A percentile compares a stretch with the other conserved stretches of the same genome.
Conservation (phyloP, 192 early-diverging fungal species). For the Coemansia furcata region DNA sequence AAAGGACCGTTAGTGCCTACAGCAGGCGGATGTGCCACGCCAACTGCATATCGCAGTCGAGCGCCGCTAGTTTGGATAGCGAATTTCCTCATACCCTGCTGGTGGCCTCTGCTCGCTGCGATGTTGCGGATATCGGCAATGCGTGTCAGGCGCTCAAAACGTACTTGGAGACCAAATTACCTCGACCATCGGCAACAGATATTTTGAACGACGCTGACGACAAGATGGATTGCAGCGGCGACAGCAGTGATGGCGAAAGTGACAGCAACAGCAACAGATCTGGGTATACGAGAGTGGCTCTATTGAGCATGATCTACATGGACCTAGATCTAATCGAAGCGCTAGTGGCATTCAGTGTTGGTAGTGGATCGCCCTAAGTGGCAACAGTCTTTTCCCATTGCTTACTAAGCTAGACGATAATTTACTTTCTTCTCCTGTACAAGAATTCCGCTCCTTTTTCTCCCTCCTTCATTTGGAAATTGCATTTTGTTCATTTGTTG, state of each 20-base stretch:
- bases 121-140: background rate
- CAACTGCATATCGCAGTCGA: background rate
- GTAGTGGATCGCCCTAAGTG: background rate
- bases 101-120: background rate
- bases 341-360: background rate
- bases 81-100: background rate
- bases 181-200: background rate
- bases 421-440: background rate
- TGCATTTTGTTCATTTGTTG: background rate
- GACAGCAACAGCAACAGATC: background rate
- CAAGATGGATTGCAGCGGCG: background rate
- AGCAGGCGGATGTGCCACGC: constrained; percentile 22
- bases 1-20: constrained; percentile 24
- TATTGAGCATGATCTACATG: constrained; percentile 6
- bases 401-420: background rate
- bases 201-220: background rate
- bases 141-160: background rate
- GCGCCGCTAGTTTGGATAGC: background rate
- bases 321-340: constrained; percentile 32
- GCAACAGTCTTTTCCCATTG: background rate
- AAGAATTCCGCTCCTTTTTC: background rate
- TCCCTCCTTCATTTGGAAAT: background rate
- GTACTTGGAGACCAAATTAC: constrained; percentile 5
- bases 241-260: background rate
- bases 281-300: background rate